These are phyloP conservation scores for Scheffersomyces insectosa DNA, from an alignment of 1,139 yeast species.

Conservation along the genomic window DNA sequence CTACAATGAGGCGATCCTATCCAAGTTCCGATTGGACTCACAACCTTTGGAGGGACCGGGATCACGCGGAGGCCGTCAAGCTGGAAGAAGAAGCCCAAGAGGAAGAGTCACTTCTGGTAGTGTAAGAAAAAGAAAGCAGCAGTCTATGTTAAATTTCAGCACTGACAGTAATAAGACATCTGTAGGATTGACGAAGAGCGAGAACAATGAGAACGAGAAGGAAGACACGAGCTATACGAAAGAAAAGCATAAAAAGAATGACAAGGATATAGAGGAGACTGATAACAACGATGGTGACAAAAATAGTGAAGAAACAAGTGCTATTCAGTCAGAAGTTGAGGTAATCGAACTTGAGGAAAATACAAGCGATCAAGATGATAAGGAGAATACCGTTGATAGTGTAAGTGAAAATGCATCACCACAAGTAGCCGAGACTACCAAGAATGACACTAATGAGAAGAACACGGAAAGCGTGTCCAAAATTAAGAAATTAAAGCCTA, in stretches of 20 bases:
- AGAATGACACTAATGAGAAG: constrained; percentile 4
- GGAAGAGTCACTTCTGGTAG: constrained; percentile 30
- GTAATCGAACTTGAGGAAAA: background rate
- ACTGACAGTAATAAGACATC: constrained; percentile 1
- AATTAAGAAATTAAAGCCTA: constrained; percentile 1
- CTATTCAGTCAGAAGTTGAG: background rate
- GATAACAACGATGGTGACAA: background rate
- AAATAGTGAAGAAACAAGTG: background rate
- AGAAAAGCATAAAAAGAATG: background rate
- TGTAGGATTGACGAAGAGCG: background rate
- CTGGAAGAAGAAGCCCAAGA: constrained; percentile 20
- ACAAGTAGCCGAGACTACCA: background rate
- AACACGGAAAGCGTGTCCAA: background rate
- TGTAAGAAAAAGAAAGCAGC: constrained; percentile 22
- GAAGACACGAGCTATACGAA: constrained; percentile 4
- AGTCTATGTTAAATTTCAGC: constrained; percentile 17
- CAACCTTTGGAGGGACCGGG: constrained; percentile 47
- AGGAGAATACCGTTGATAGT: background rate
- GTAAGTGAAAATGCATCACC: background rate
- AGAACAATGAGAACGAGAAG: constrained; percentile 6
- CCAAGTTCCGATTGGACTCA: constrained; percentile 39
- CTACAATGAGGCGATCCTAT: constrained; percentile 32
- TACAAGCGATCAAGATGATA: background rate
- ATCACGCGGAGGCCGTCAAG: constrained; percentile 40
- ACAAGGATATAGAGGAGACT: background rate